Evolutionary conservation across 2,329 filamentous ascomycete species (phyloP).

Genomic region (Claviceps sp.): DNA sequence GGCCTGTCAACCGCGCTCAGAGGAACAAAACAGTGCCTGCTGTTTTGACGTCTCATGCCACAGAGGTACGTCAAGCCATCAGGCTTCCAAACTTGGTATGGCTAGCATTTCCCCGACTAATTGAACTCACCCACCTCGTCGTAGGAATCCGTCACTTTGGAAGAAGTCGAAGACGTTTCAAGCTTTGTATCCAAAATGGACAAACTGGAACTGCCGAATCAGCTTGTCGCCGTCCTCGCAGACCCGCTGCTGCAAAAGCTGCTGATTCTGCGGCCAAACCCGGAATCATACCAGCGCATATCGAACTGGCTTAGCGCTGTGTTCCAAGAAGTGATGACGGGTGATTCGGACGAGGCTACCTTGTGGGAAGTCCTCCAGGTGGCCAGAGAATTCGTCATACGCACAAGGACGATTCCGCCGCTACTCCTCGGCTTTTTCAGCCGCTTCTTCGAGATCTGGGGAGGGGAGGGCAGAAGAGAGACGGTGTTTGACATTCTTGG

Average conservation of each 20-base stretch:
- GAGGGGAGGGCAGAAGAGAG: constrained; percentile 41
- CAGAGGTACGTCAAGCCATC: constrained; percentile 35
- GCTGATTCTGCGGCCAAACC: constrained; percentile 47
- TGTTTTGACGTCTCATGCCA: constrained; percentile 61
- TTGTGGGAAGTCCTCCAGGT: constrained; percentile 41
- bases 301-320: constrained; percentile 45
- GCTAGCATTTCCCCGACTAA: background rate
- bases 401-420: constrained; percentile 39
- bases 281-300: constrained; percentile 36
- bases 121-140: background rate
- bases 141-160: constrained; percentile 51
- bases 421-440: constrained; percentile 35
- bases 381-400: constrained; percentile 40
- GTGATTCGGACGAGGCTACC: constrained; percentile 33
- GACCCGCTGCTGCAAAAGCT: constrained; percentile 72
- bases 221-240: constrained; percentile 62
- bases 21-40: constrained; percentile 41
- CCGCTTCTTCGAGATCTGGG: constrained; percentile 46
- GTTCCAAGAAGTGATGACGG: constrained; percentile 40
- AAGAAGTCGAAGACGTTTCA: constrained; percentile 62
- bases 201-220: constrained; percentile 67
- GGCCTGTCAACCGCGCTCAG: constrained; percentile 21
- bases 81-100: background rate
- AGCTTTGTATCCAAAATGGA: constrained; percentile 62
- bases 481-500: constrained; percentile 45